A percentile compares a stretch with the other conserved stretches of the same genome.
phyloP scores from a whole-genome alignment of 352 stramenopile genomes.

The Globisporangium echinulatum region DNA sequence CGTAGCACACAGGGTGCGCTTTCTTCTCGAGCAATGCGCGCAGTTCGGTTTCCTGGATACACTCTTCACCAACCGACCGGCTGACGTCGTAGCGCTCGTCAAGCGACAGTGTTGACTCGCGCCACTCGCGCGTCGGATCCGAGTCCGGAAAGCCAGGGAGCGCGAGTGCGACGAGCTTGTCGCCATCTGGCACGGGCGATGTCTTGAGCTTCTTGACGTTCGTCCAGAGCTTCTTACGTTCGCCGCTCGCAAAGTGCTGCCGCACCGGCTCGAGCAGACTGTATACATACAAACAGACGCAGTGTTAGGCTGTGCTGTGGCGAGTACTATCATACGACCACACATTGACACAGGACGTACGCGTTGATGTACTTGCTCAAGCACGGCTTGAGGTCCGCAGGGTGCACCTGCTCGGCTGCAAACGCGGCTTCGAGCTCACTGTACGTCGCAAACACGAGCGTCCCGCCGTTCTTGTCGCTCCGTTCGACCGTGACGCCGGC shows the following conservation, averaged over 20 bases:
- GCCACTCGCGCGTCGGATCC: slow-evolving; percentile 49
- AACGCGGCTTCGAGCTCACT: slow-evolving; percentile 92
- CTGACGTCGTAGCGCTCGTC: slow-evolving; percentile 77
- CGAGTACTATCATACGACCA: not conserved
- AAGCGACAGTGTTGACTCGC: slow-evolving; percentile 67
- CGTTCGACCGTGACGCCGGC: slow-evolving; percentile 70
- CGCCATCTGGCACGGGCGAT: slow-evolving; percentile 46
- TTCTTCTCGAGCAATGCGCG: slow-evolving; percentile 84
- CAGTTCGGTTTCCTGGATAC: slow-evolving; percentile 90
- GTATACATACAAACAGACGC: not conserved
- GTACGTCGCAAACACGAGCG: slow-evolving; percentile 87
- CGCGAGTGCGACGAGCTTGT: slow-evolving; percentile 67
- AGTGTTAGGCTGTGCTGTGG: too few species aligned
- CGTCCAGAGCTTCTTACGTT: slow-evolving; percentile 94
- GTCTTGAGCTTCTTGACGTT: slow-evolving; percentile 90
- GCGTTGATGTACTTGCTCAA: slow-evolving; percentile 91
- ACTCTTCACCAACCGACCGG: slow-evolving; percentile 89
- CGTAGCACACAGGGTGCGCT: slow-evolving; percentile 91
- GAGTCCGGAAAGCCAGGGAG: slow-evolving; percentile 58
- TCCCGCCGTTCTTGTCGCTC: slow-evolving; percentile 80
- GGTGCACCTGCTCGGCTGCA: slow-evolving; percentile 88
- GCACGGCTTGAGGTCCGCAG: slow-evolving; percentile 95
- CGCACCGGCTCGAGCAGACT: slow-evolving; percentile 94
- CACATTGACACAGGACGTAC: slow-evolving; percentile 11
- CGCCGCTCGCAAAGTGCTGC: slow-evolving; percentile 91